Conservation (phyloP, 202 grass and related monocot species). For the Schoenoplectus tabernaemontani region DNA sequence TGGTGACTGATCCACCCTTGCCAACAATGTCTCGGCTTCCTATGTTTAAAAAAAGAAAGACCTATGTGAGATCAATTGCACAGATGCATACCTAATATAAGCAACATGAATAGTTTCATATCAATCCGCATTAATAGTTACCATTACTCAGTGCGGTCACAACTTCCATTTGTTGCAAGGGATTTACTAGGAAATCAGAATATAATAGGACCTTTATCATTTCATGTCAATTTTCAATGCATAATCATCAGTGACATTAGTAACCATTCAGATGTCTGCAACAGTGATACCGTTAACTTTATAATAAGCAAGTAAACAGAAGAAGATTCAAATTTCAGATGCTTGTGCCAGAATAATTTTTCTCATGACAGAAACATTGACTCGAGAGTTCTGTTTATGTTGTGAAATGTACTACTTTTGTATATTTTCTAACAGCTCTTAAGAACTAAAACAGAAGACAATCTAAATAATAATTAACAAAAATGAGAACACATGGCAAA, state of each 20-base stretch:
- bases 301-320: not conserved
- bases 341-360: not conserved
- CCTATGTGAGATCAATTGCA: not conserved
- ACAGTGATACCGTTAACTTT: not conserved
- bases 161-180: not conserved
- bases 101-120: not conserved
- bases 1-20: slow-evolving; percentile 56
- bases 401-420: too few species aligned
- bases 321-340: not conserved
- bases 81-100: not conserved
- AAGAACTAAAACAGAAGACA: not conserved
- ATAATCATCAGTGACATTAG: not conserved
- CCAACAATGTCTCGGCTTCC: slow-evolving; percentile 45
- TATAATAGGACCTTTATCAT: not conserved
- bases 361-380: too few species aligned
- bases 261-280: not conserved
- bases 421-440: not conserved
- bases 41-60: slow-evolving; percentile 24
- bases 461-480: not conserved
- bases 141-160: not conserved
- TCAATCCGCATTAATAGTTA: not conserved
- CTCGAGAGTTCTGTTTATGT: too few species aligned
- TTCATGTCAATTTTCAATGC: not conserved
- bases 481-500: too few species aligned
- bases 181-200: not conserved